These are phyloP conservation scores for Pestalotiopsis sp. DNA, from an alignment of 2,329 filamentous ascomycete genomes.

Conservation along the genomic window DNA sequence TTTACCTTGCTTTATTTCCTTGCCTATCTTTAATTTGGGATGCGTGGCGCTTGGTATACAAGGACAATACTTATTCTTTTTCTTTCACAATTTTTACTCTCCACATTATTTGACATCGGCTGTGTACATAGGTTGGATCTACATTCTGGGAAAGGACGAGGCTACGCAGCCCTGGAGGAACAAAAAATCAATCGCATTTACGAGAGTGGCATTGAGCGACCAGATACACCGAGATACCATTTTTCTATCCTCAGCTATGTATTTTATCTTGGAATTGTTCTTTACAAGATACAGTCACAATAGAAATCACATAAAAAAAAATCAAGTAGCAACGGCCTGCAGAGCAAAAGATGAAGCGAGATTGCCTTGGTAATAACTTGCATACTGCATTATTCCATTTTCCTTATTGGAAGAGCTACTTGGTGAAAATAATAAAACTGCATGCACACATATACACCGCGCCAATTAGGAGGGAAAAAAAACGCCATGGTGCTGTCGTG, in stretches of 20 bases:
- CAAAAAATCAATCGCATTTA: background rate
- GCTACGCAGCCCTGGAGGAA: background rate
- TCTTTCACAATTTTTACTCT: background rate
- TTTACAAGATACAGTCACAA: background rate
- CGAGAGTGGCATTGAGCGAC: background rate
- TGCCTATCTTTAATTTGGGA: background rate
- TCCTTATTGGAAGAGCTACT: background rate
- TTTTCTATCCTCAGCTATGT: background rate
- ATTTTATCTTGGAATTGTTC: background rate
- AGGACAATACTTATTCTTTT: background rate
- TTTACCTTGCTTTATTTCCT: background rate
- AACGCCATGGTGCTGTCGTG: background rate
- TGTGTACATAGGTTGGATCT: background rate
- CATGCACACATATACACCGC: background rate
- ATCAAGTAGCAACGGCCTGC: background rate
- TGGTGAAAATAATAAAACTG: background rate
- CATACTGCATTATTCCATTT: background rate
- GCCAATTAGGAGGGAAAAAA: background rate
- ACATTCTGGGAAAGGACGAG: background rate
- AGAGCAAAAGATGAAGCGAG: background rate
- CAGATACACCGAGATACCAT: slow-evolving; percentile 3
- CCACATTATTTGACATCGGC: background rate
- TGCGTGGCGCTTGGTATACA: slow-evolving; percentile 3
- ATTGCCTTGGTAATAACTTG: background rate
- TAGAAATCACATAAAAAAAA: background rate